Evolutionary conservation across 371 early-diverging fungal genomes (phyloP), one percentile per base, ranked within the genome.

Genomic region (Mucor velutinosus): DNA sequence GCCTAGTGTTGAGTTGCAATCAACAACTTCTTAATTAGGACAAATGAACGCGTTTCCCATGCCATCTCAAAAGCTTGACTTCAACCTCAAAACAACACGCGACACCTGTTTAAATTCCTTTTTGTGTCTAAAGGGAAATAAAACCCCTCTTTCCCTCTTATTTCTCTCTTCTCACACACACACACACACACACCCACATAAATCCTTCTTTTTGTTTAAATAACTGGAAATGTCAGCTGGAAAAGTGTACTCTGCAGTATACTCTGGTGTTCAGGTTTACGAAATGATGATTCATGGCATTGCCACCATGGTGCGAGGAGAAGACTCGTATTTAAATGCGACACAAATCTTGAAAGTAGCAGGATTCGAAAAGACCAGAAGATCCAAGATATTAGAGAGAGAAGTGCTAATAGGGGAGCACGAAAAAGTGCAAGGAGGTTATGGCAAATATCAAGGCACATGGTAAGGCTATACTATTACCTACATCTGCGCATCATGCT

Each of bases 261-360:
- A 96, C 73, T 94, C 94, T 17, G 92, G 93, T 30, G 84, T 94
- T 14, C 87, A 90, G 15, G 96, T 94, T 7, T 95, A 87, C 71
- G 95, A 96, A 76, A 90, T 91, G 87, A 87, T 94, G 82, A 87
- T 89, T 60, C 82, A 89, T 37, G 91, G 89, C 29, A 88, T 93
- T n/a, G 94, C 95, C 7, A 93, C 97, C 27, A 98, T 98, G 99
- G 86, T 95, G 2, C 71, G 99, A 66, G 87, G 90, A 61, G 75
- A 83, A 30, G 97, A 97, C 82, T 93, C 95, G 14, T 97, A 87
- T 71, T 73, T 98, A 76, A 98, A 98, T 78, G 96, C 94, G n/a
- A 98, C 99, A 1, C 99, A 98, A 78, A 94, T 98, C 45, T 88
- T 98, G 55, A 98, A 98, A 81, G 94, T 96, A 30, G 99, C 97